These are phyloP conservation scores for Colletotrichum horii DNA, from an alignment of 2,329 filamentous ascomycete genomes.

Conservation along the genomic window DNA sequence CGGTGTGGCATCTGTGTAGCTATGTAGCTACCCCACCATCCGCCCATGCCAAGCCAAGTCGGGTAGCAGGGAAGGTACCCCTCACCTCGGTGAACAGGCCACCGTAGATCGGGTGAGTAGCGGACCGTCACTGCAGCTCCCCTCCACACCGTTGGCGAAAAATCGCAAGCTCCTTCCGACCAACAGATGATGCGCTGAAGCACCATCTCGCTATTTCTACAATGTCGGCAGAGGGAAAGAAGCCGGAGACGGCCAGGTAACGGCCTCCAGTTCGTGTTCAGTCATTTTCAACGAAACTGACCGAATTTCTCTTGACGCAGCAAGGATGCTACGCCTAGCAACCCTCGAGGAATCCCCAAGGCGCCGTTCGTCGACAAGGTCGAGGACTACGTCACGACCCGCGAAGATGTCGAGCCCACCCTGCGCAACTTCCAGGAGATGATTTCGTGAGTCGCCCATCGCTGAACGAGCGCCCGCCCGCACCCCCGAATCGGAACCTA, in stretches of 20 bases:
- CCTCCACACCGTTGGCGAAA: slow-evolving; percentile 20
- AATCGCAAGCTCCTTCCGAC: slow-evolving; percentile 16
- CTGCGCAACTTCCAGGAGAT: slow-evolving; percentile 89
- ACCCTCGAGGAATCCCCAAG: slow-evolving; percentile 82
- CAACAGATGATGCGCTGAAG: slow-evolving; percentile 18
- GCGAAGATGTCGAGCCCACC: slow-evolving; percentile 80
- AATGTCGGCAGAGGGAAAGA: slow-evolving; percentile 17
- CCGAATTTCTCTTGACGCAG: slow-evolving; percentile 25
- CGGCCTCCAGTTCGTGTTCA: not conserved
- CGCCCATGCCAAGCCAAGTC: not conserved
- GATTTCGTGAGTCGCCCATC: slow-evolving; percentile 74
- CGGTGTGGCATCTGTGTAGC: not conserved
- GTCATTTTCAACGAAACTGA: not conserved
- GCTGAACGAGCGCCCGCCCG: slow-evolving; percentile 17
- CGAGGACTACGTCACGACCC: slow-evolving; percentile 83
- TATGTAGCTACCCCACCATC: not conserved
- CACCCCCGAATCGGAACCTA: not conserved
- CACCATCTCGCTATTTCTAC: slow-evolving; percentile 1
- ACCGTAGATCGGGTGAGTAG: slow-evolving; percentile 7
- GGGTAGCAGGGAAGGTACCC: not conserved
- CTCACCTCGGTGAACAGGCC: slow-evolving; percentile 23
- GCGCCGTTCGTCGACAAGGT: slow-evolving; percentile 89
- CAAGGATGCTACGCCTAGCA: slow-evolving; percentile 65
- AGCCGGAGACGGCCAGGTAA: slow-evolving; percentile 15
- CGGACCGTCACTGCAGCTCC: slow-evolving; percentile 21